Base-by-base conservation (phyloP, 805 yeast genomes). In the Starmerella asiatica region DNA sequence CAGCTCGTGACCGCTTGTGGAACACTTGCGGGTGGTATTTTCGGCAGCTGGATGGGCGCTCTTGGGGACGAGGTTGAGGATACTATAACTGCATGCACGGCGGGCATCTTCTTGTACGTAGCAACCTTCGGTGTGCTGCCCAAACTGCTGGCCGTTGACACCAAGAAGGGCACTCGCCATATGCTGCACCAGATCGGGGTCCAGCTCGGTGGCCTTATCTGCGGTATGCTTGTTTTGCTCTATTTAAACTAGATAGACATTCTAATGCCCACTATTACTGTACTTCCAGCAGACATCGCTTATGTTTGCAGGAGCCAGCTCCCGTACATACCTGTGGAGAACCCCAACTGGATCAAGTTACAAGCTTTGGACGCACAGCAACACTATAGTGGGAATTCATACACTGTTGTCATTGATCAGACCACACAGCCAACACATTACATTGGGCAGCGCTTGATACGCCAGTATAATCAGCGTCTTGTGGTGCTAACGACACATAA, bases 121-220 rank as follows among this genome's bases (percentile, higher is more conserved):
- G 82, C 81, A 6, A 68, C 79, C 0, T 76, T 77, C 18, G 79
- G 81, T 33, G 79, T 79, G n/a, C 71, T 79, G 29, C 88, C 91
- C 1, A 84, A 79, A 51, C 56, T 79, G 18, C 57, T 79, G 33
- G 76, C 70, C 50, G 48, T 68, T 3, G 39, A 42, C 24, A 21
- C 21, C 57, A 56, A 5, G 56, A 39, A 6, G 37, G 40, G 32
- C 32, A 60, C 5, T 1, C 67, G 47, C 37, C 43, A 6, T 55
- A 59, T 24, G 68, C 45, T 29, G 64, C 5, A 37, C 48, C 24
- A 65, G 33, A 70, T 69, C 29, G 3, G 64, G 3, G 52, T 56
- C 3, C 84, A 79, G 54, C 47, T 75, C 29, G 36, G 61, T 15
- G 71, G 70, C 29, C 61, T 75, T 40, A 49, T 65, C 16, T 56